These are phyloP conservation scores for Calonectria naviculata DNA, from an alignment of 2,329 filamentous ascomycete genomes.

Conservation along the genomic window DNA sequence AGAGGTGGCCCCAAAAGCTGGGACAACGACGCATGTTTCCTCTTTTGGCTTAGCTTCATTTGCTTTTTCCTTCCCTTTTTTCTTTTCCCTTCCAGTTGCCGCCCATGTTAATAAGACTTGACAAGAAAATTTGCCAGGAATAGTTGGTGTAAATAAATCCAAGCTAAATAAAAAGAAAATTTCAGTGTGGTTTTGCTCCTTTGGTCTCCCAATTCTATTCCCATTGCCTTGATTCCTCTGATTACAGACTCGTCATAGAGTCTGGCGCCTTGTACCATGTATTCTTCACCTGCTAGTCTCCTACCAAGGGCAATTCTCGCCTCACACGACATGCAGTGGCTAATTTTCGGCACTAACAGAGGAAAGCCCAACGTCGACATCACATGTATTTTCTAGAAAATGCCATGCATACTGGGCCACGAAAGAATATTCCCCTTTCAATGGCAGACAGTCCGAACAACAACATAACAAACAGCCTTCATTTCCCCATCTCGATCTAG, in stretches of 20 bases:
- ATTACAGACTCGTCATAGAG: background rate
- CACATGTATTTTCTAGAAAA: background rate
- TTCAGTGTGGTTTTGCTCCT: background rate
- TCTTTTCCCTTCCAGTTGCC: slow-evolving; percentile 27
- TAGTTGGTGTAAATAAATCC: background rate
- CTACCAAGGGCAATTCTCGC: background rate
- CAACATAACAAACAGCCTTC: slow-evolving; percentile 4
- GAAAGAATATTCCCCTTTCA: background rate
- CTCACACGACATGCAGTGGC: slow-evolving; percentile 17
- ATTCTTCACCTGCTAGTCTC: background rate
- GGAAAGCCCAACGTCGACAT: background rate
- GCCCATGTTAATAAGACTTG: background rate
- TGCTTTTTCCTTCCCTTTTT: slow-evolving; percentile 21
- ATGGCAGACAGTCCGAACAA: slow-evolving; percentile 2
- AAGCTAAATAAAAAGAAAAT: background rate
- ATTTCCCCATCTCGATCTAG: slow-evolving; percentile 19
- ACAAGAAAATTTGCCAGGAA: background rate
- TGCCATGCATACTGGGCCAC: background rate
- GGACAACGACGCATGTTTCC: slow-evolving; percentile 29
- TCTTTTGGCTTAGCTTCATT: slow-evolving; percentile 32
- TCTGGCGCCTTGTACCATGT: background rate
- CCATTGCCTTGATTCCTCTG: background rate
- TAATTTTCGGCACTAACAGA: slow-evolving; percentile 34
- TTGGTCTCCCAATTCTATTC: background rate
- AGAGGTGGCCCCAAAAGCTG: slow-evolving; percentile 43